Evolutionary conservation across 148 eudicot genomes (phyloP), one percentile per base, ranked within the genome.

Genomic region (Rhododendron vialii): DNA sequence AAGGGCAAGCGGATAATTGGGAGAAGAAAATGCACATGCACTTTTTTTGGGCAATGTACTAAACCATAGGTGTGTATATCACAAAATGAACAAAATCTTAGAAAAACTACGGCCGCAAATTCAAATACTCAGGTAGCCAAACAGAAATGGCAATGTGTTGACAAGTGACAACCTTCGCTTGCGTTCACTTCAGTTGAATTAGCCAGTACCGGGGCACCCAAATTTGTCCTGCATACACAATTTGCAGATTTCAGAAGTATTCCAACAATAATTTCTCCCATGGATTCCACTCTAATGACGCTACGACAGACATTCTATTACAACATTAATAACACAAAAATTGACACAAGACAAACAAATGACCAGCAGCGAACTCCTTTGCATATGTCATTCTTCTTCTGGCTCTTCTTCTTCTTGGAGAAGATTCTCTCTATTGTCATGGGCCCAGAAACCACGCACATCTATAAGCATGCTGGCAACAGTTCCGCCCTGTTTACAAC

Each of bases 401-500:
- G 98, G 99, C 84, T 94, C 98, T 86, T 97, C 99, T 89, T 96
- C 99, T 89, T 97, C 99, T 87, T 97, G 99, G 17, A 95, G 99
- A 83, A 97, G 99, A 86, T 97, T 97, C 86, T 95, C 99, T 93
- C 99, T 86, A 88, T 97, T 97, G 90, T 97, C 99, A 36, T 97
- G 99, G 17, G 99, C 99, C 99, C 98, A 97, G 87, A 97, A 97
- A 33, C 98, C 99, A 35, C 99, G 96, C 7, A 97, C 98, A 45
- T 97, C 99, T 55, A 95, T 94, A n/a, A 97, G 96, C 99, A 97
- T 95, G 91, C 99, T 97, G 81, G 99, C 99, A 41, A 97, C 95
- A 0, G 99, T 97, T 15, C 99, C 99, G 20, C 98, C 99, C 77
- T 97, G 99, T 88, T 95, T 97, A 93, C 99, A 94, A 20, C 89